Base-by-base conservation (phyloP, 129 eudicot species). In the Mikania micrantha region DNA sequence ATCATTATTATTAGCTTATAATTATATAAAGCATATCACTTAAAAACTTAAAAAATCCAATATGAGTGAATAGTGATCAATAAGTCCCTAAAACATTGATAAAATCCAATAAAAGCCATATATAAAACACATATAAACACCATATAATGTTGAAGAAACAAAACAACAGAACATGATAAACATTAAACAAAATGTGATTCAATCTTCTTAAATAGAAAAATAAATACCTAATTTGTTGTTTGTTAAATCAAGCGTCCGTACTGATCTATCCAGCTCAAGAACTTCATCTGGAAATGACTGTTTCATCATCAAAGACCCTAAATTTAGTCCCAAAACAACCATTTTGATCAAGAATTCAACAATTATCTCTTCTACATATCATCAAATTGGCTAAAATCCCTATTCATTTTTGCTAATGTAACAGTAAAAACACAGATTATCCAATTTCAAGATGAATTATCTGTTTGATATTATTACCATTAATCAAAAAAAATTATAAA, bases 251-350 rank as follows among this genome's bases (percentile, higher is more conserved):
- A 88, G 87, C 1, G 96, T 88, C 41, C 96, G 80, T 52, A 85
- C 87, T 10, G 87, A 79, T 74, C 85, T 81, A 38, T 88, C 93
- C 64, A 85, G 80, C 67, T 88, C 96, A 77, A 88, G 79, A 83
- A 88, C 82, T 58, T 85, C 93, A 80, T 83, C 96, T 4, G 96
- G 96, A 76, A 88, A 85, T 39, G 90, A 62, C 96, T 88, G 93
- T 38, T 74, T 53, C 74, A 72, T 65, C 34, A 56, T 49, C 27
- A 58, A 45, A 38, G 1, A 45, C 8, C 22, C 28, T 9, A 41
- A 9, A 21, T 21, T 66, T 35, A 58, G n/a, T n/a, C n/a, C n/a
- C n/a, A n/a, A n/a, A n/a, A n/a, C n/a, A n/a, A n/a, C n/a, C n/a
- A n/a, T n/a, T n/a, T n/a, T n/a, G n/a, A n/a, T n/a, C n/a, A n/a